Percentiles rank a stretch among this genome's conserved stretches.
phyloP scores from a whole-genome alignment of 352 stramenopile genomes.

The Phytopythium aichiense region DNA sequence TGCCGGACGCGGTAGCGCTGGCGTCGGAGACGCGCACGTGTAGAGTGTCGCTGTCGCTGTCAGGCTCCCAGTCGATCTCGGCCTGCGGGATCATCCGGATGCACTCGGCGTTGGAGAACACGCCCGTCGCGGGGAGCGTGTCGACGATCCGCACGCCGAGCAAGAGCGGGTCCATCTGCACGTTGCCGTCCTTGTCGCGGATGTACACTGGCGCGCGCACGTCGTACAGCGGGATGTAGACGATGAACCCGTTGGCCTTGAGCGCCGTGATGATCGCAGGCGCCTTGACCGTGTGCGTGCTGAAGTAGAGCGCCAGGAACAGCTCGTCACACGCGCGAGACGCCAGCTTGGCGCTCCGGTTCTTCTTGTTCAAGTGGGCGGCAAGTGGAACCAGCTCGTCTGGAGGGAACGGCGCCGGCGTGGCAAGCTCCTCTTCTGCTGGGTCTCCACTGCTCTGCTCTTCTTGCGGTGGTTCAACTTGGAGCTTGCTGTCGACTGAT shows the following conservation, averaged over 20 bases:
- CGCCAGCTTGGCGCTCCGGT: slow-evolving; percentile 86
- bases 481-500: slow-evolving; percentile 54
- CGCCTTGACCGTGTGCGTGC: slow-evolving; percentile 75
- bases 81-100: slow-evolving; percentile 68
- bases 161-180: slow-evolving; percentile 81
- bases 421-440: not conserved
- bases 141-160: slow-evolving; percentile 68
- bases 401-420: slow-evolving; percentile 38
- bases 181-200: slow-evolving; percentile 73
- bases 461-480: slow-evolving; percentile 13
- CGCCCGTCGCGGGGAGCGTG: slow-evolving; percentile 46
- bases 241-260: slow-evolving; percentile 91
- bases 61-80: slow-evolving; percentile 21
- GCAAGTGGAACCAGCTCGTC: slow-evolving; percentile 75
- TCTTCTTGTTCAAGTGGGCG: slow-evolving; percentile 88
- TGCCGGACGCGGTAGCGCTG: slow-evolving; percentile 3
- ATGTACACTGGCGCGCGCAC: slow-evolving; percentile 90
- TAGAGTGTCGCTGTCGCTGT: slow-evolving; percentile 22
- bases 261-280: slow-evolving; percentile 87
- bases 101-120: slow-evolving; percentile 50
- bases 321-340: slow-evolving; percentile 87
- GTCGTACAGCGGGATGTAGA: slow-evolving; percentile 92
- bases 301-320: slow-evolving; percentile 93
- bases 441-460: not conserved
- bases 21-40: slow-evolving; percentile 18